Percentiles rank a stretch among this genome's conserved stretches.
Conservation (phyloP, 495 filamentous ascomycete species). For the Physcia stellaris region DNA sequence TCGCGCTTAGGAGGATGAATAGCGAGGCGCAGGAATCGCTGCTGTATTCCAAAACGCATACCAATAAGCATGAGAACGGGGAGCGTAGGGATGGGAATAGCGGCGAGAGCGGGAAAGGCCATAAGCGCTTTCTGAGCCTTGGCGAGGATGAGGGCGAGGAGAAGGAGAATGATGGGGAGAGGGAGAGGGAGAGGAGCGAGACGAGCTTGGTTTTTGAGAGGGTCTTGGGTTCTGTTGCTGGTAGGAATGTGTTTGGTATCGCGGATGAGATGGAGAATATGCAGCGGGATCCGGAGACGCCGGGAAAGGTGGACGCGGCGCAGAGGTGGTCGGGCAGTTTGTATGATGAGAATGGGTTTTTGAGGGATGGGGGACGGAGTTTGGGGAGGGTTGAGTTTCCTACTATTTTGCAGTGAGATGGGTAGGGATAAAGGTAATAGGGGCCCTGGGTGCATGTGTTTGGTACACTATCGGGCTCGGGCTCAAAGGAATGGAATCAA, state of each 20-base stretch:
- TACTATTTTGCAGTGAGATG: too few species aligned
- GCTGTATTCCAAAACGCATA: neutral
- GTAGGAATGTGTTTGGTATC: neutral
- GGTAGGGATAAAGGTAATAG: too few species aligned
- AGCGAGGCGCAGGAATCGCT: constrained; percentile 10
- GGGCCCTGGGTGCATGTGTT: too few species aligned
- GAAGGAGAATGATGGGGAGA: neutral
- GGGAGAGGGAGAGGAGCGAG: neutral
- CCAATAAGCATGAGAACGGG: too few species aligned
- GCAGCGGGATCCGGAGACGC: neutral
- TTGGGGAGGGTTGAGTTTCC: too few species aligned
- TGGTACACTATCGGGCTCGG: too few species aligned
- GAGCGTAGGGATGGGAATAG: neutral
- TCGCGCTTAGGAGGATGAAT: constrained; percentile 14
- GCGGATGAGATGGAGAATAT: neutral
- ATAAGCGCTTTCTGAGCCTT: constrained; percentile 9
- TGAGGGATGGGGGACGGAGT: too few species aligned
- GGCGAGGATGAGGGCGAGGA: constrained; percentile 5
- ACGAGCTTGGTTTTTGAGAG: neutral
- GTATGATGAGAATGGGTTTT: constrained; percentile 36
- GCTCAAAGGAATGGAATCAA: too few species aligned
- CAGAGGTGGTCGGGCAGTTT: constrained; percentile 23
- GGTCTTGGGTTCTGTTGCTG: neutral
- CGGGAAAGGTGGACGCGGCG: neutral
- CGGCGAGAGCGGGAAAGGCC: constrained; percentile 1